phyloP scores from a whole-genome alignment of 2,329 filamentous ascomycete genomes.

The Alternaria brassicicola region DNA sequence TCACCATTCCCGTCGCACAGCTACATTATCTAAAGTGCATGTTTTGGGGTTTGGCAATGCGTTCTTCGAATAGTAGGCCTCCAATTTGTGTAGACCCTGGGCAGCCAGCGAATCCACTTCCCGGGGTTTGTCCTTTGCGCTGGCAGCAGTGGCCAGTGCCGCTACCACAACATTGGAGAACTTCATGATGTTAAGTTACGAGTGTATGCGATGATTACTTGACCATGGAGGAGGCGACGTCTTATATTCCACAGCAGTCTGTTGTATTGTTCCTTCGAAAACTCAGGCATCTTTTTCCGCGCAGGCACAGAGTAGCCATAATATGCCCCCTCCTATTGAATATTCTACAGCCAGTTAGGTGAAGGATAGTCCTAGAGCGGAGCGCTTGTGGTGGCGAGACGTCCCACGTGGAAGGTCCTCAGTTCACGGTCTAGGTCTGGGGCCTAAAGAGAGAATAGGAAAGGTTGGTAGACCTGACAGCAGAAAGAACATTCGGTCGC shows the following conservation, averaged over 20 bases:
- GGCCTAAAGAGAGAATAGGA: not conserved
- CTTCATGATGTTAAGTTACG: not conserved
- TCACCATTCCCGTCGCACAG: not conserved
- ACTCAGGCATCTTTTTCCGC: not conserved
- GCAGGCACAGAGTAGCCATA: not conserved
- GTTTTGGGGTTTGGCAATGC: not conserved
- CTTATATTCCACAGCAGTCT: not conserved
- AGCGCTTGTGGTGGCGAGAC: not conserved
- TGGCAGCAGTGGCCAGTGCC: not conserved
- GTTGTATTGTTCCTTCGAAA: not conserved
- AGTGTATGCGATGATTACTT: no score
- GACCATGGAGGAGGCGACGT: not conserved
- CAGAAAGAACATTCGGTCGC: not conserved
- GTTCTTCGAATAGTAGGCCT: not conserved
- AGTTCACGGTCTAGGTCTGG: not conserved
- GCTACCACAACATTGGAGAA: not conserved
- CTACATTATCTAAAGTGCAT: not conserved
- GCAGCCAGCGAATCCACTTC: not conserved
- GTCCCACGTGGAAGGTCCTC: not conserved
- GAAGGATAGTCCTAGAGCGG: not conserved
- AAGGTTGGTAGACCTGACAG: not conserved
- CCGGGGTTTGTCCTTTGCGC: not conserved
- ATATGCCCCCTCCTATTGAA: not conserved
- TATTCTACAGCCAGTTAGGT: not conserved
- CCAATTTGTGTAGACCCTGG: not conserved